phyloP scores from a whole-genome alignment of 306 rosid genomes.

The Delonix regia region DNA sequence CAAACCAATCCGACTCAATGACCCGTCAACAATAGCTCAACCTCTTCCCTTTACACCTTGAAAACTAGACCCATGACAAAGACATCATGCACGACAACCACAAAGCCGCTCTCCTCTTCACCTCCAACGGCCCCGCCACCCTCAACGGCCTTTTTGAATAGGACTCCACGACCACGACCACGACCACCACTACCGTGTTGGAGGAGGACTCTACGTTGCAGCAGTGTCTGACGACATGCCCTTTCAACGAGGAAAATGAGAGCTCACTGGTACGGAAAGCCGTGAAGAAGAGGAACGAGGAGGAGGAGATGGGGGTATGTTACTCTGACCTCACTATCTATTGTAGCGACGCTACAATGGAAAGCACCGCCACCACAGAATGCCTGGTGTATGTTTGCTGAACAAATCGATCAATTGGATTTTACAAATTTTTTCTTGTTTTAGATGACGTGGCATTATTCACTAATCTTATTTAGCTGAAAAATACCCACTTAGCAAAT shows the following conservation, averaged over 20 bases:
- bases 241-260: background rate
- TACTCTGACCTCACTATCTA: slow-evolving; percentile 72
- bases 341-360: background rate
- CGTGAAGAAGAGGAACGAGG: slow-evolving; percentile 64
- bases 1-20: background rate
- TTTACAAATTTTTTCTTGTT: no score
- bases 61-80: slow-evolving; percentile 42
- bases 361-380: background rate
- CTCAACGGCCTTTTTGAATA: slow-evolving; percentile 56
- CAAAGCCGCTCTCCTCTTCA: slow-evolving; percentile 68
- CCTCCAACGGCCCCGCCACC: slow-evolving; percentile 54
- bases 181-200: background rate
- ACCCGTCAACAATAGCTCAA: slow-evolving; percentile 40
- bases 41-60: slow-evolving; percentile 66
- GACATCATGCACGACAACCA: slow-evolving; percentile 53
- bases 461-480: no score
- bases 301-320: slow-evolving; percentile 67
- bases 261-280: slow-evolving; percentile 69
- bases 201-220: slow-evolving; percentile 43
- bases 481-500: no score
- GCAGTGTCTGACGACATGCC: slow-evolving; percentile 25
- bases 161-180: slow-evolving; percentile 33
- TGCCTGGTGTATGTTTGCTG: no score
- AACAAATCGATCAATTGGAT: no score
- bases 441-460: no score